Percentiles rank a stretch among this genome's conserved stretches.
Evolutionary conservation across 805 yeast genomes (phyloP).

Genomic region (Ogataea corticis): DNA sequence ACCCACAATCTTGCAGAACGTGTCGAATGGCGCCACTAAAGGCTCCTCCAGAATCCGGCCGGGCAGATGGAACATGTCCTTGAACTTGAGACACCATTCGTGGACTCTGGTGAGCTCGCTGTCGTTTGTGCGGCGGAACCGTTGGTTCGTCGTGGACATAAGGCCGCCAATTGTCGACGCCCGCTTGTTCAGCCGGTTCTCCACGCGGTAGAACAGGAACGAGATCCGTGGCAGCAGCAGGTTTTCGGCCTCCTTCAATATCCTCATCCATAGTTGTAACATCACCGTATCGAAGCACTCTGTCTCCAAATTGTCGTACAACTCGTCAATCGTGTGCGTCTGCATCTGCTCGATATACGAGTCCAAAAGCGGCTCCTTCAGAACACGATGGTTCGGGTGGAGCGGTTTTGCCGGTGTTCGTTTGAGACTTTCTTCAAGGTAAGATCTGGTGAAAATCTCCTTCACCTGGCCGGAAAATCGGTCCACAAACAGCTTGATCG

Average conservation of each 20-base stretch:
- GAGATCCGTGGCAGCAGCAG: conserved; percentile 73
- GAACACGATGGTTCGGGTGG: conserved; percentile 18
- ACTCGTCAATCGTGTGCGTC: conserved; percentile 22
- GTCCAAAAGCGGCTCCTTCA: conserved; percentile 28
- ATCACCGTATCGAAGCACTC: conserved; percentile 32
- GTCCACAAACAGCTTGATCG: conserved; percentile 68
- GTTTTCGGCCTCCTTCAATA: conserved; percentile 66
- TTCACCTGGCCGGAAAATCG: conserved; percentile 68
- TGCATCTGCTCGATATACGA: conserved; percentile 26
- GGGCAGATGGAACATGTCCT: conserved; percentile 30
- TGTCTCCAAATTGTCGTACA: conserved; percentile 34
- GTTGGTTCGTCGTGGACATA: conserved; percentile 5
- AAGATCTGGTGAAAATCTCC: conserved; percentile 38
- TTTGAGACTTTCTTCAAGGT: conserved; percentile 27
- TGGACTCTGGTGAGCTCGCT: conserved; percentile 30
- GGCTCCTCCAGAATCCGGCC: conserved; percentile 27
- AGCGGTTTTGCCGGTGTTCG: conserved; percentile 21
- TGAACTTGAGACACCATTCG: conserved; percentile 34
- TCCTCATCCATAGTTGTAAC: conserved; percentile 72
- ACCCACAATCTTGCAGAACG: conserved; percentile 19
- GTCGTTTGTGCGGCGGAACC: conserved; percentile 21
- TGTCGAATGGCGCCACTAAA: conserved; percentile 21
- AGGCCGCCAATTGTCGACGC: conserved; percentile 14
- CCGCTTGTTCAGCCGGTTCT: conserved; percentile 20
- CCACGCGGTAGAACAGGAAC: conserved; percentile 33